Percentiles rank a stretch among this genome's conserved stretches.
Conservation (phyloP, 2,329 filamentous ascomycete genomes). For the Knufia petricola region DNA sequence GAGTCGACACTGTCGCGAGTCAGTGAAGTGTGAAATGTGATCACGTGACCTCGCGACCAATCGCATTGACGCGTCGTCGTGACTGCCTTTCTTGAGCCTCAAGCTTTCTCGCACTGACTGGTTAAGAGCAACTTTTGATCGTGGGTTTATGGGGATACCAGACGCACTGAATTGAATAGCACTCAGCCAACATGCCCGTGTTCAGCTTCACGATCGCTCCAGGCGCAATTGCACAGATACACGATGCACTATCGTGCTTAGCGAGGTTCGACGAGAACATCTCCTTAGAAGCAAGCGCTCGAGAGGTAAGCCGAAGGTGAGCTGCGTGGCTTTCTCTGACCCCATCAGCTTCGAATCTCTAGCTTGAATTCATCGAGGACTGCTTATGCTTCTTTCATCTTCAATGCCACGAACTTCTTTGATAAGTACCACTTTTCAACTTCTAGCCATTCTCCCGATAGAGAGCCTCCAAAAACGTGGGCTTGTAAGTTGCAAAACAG, state of each 20-base stretch:
- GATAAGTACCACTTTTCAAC: constrained; percentile 45
- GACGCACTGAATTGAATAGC: too few relatives aligned
- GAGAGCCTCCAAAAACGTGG: constrained; percentile 16
- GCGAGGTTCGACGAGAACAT: constrained; percentile 56
- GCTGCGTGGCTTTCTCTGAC: neutral
- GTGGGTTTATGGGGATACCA: too few relatives aligned
- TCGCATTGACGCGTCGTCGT: neutral
- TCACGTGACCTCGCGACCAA: neutral
- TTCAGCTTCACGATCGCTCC: constrained; percentile 47
- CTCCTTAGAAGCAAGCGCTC: constrained; percentile 50
- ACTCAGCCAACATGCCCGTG: constrained; percentile 25
- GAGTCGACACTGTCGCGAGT: too few relatives aligned
- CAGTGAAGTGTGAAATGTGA: neutral
- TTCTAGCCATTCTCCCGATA: constrained; percentile 10
- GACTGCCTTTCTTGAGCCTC: too few relatives aligned
- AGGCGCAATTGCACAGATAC: constrained; percentile 45
- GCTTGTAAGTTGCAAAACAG: constrained; percentile 21
- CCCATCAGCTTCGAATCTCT: constrained; percentile 47
- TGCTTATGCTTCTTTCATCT: constrained; percentile 51
- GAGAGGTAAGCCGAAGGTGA: constrained; percentile 37
- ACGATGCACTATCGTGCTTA: constrained; percentile 51
- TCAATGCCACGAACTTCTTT: constrained; percentile 48
- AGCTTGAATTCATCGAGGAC: constrained; percentile 55
- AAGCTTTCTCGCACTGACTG: too few relatives aligned
- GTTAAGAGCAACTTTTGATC: too few relatives aligned